These are phyloP conservation scores for Acaromyces ingoldii DNA, from an alignment of 1,284 basidiomycete species.

Conservation along the genomic window DNA sequence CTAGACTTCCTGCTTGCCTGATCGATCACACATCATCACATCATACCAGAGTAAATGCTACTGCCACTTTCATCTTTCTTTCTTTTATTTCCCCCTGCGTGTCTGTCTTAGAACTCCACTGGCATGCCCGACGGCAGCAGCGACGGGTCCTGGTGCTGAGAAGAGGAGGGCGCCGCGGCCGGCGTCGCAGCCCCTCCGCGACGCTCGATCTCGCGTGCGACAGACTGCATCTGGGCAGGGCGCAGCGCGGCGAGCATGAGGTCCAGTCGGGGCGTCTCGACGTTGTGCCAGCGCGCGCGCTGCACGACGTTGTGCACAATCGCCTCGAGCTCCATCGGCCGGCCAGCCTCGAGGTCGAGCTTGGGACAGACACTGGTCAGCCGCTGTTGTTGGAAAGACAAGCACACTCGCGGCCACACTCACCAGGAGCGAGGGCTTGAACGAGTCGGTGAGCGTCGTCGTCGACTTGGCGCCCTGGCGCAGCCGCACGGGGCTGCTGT, in stretches of 20 bases:
- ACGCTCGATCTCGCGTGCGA: too few species aligned
- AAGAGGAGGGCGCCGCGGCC: too few species aligned
- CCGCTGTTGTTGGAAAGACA: background rate
- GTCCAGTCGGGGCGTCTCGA: slow-evolving; percentile 42
- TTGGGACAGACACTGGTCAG: background rate
- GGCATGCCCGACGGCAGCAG: too few species aligned
- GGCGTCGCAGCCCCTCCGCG: too few species aligned
- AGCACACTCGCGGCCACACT: background rate
- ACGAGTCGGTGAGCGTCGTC: slow-evolving; percentile 7
- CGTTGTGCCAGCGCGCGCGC: slow-evolving; percentile 17
- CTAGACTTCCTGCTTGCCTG: slow-evolving; percentile 8
- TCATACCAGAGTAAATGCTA: background rate
- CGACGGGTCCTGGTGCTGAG: too few species aligned
- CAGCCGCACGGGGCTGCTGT: slow-evolving; percentile 4
- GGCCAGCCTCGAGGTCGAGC: slow-evolving; percentile 34
- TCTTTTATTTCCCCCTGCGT: too few species aligned
- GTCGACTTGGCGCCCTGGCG: background rate
- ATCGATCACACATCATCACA: background rate
- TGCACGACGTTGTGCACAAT: slow-evolving; percentile 33
- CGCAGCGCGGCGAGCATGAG: slow-evolving; percentile 33
- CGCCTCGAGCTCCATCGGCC: slow-evolving; percentile 43
- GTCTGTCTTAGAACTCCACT: too few species aligned
- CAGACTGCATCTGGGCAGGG: slow-evolving; percentile 24
- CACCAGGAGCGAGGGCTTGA: slow-evolving; percentile 41
- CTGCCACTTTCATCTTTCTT: too few species aligned